phyloP scores from a whole-genome alignment of 2,329 filamentous ascomycete species.

The Myriosclerotinia curreyana region DNA sequence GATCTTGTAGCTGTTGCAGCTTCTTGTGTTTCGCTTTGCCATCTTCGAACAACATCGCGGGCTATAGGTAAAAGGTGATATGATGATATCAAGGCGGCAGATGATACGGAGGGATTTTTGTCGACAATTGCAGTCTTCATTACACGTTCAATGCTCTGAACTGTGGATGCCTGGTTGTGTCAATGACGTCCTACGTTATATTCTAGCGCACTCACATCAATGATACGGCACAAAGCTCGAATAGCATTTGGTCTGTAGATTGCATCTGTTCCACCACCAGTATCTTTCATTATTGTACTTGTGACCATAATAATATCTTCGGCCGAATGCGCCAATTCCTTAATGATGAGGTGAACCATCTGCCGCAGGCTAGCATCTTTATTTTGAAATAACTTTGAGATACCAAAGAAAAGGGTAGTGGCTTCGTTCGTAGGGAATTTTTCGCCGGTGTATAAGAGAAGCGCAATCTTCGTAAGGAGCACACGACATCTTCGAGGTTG shows the following conservation, averaged over 20 bases:
- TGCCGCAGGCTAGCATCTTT: constrained; percentile 97
- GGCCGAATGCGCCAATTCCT: constrained; percentile 91
- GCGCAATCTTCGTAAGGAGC: constrained; percentile 92
- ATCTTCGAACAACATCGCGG: constrained; percentile 89
- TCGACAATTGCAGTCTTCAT: constrained; percentile 99
- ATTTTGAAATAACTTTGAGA: constrained; percentile 99
- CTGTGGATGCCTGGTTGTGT: constrained; percentile 71
- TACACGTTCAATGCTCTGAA: constrained; percentile 95
- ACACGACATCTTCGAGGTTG: constrained; percentile 97
- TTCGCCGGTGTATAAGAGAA: constrained; percentile 95
- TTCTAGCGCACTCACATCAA: constrained; percentile 65
- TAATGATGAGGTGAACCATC: constrained; percentile 98
- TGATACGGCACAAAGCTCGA: constrained; percentile 90
- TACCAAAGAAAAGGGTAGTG: constrained; percentile 96
- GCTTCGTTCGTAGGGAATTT: constrained; percentile 96
- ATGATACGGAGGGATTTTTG: constrained; percentile 96
- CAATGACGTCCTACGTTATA: constrained; percentile 30
- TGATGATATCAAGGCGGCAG: constrained; percentile 90
- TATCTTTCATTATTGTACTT: constrained; percentile 99
- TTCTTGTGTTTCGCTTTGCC: constrained; percentile 98
- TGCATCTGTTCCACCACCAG: constrained; percentile 88
- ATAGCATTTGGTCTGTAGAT: constrained; percentile 96
- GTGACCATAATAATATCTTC: constrained; percentile 99
- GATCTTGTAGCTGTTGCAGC: constrained; percentile 88
- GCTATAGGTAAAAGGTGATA: constrained; percentile 97